Evolutionary conservation across 768 basidiomycete species (phyloP), one percentile per base, ranked within the genome.

Genomic region (Pulveroboletus sp.): DNA sequence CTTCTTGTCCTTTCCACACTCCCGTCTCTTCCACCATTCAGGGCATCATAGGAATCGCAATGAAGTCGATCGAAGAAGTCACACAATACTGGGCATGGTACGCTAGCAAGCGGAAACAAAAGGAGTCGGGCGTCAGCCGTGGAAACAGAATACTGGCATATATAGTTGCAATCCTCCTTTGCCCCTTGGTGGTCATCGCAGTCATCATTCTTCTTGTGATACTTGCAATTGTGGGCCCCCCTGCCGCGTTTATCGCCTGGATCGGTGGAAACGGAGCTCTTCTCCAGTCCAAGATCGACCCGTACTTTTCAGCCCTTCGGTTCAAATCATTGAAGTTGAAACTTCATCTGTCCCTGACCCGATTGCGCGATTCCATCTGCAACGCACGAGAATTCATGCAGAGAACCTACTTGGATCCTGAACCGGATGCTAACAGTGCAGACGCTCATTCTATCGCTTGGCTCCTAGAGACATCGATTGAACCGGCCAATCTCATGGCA

Each of bases 391-490:
- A 39, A 6, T 19, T 26, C 34, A 22, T 44, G 13, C 41, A 26
- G 24, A 29, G 27, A 16, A 2, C 26, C 30, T 44, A 30, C 22
- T 42, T 44, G 34, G 42, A 49, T 11, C 48, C 41, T 17, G 16
- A 11, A n/a, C 35, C 16, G 7, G 22, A 49, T 23, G 26, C 13
- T 13, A 16, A 2, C 16, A 12, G 23, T 23, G 36, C 35, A 29
- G 49, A 54, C n/a, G 22, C 53, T 36, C 46, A 17, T 23, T 30
- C 56, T 6, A 55, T 63, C 7, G 44, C 47, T 37, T 62, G 60
- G 60, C 31, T 62, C 7, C 45, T 62, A 11, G 53, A 59, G 19
- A 61, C 43, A 3, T 61, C 61, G 9, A 59, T 42, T 5, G 45
- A 62, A 47, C 54, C 45, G 6, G 54, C 40, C 41, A 29, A 30